A percentile compares a stretch with the other conserved stretches of the same genome.
Conservation (phyloP, 192 early-diverging fungal genomes). For the Linnemannia hyalina region DNA sequence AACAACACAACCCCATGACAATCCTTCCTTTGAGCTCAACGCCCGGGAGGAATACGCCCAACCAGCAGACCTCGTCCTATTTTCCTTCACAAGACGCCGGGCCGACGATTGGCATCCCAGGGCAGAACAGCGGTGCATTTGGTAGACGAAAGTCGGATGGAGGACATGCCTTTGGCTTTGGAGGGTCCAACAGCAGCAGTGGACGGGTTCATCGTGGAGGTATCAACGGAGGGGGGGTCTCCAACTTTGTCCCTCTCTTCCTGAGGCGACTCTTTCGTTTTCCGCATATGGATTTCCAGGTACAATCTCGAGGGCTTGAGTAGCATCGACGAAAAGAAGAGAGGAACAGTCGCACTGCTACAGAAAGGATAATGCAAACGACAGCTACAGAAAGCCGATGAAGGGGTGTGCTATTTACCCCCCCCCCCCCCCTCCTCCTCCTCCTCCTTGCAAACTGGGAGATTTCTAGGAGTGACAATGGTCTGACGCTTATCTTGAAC, state of each 20-base stretch:
- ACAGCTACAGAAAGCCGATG: neutral
- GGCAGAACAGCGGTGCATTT: slow-evolving; percentile 13
- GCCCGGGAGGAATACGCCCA: slow-evolving; percentile 50
- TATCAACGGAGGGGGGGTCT: slow-evolving; percentile 20
- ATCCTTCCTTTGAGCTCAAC: slow-evolving; percentile 50
- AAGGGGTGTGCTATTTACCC: neutral
- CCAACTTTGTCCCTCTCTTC: slow-evolving; percentile 64
- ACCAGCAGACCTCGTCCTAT: slow-evolving; percentile 31
- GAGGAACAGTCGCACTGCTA: neutral
- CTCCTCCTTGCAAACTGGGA: too few species aligned
- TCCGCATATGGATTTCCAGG: slow-evolving; percentile 88
- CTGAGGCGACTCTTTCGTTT: slow-evolving; percentile 68
- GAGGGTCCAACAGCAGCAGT: slow-evolving; percentile 18
- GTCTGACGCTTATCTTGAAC: neutral
- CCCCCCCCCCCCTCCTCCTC: neutral
- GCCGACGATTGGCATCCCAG: slow-evolving; percentile 43
- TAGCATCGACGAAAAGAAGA: neutral
- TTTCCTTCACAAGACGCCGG: slow-evolving; percentile 29
- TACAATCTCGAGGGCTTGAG: neutral
- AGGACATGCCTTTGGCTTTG: slow-evolving; percentile 8
- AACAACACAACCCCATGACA: slow-evolving; percentile 16
- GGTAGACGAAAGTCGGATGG: slow-evolving; percentile 42
- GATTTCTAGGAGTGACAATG: neutral
- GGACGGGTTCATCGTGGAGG: neutral
- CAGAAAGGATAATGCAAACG: neutral